Evolutionary conservation across 805 yeast genomes (phyloP), one percentile per base, ranked within the genome.

Genomic region (Nakazawaea populi): DNA sequence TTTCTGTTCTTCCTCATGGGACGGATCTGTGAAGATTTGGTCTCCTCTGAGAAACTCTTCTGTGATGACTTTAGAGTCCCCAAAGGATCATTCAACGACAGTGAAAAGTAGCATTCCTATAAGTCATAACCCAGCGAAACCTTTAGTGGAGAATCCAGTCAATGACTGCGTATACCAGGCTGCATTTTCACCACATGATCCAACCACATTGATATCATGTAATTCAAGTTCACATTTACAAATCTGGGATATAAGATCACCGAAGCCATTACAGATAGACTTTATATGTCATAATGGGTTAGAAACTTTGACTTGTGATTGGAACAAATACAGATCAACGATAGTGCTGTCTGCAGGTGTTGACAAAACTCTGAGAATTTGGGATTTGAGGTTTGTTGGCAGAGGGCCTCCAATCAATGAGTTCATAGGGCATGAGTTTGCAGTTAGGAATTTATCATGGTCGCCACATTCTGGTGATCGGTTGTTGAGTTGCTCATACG

Each of bases 291-390:
- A 89, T 60, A 78, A 82, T 14, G 96, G 96, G 1, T 74, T 88
- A 46, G 98, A 92, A 63, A 74, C 87, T 7, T 72, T 94, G 44
- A 71, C 86, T 2, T 79, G 90, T 54, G 98, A 92, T 71, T 91
- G 90, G 84, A 94, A 92, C 68, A 91, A 91, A 64, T 92, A 94
- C 66, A 76, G 89, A 60, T 77, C 89, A 1, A 76, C 84, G 2
- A 78, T 89, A 0, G 70, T 92, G 4, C 96, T 96, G 4, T 81
- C 96, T 0, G 94, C 89, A 3, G 96, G 97, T n/a, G 95, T 92
- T 7, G 98, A 92, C 64, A 87, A 87, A 61, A 70, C 83, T 27
- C 79, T 91, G 43, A 79, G 89, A 55, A 72, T 90, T 4, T 92
- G 97, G 97, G 99, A 92, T 64, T 65, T 88, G 44, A 74, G 98